These are phyloP conservation scores for Cyclospora cayetanensis DNA, from an alignment of 169 alveolate species.

Conservation along the genomic window DNA sequence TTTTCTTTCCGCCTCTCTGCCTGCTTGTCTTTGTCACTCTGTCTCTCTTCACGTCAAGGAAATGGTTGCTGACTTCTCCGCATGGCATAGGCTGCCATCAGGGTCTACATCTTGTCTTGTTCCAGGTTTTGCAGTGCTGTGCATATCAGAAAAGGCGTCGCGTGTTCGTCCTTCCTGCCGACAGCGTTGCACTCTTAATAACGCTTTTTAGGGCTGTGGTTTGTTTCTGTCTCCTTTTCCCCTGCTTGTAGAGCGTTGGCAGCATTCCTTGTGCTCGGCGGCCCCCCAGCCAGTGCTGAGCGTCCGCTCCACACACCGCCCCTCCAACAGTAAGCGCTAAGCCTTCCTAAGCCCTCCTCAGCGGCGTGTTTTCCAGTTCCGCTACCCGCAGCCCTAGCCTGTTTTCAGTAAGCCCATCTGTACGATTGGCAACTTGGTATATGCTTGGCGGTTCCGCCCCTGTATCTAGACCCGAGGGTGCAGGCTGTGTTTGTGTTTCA, in stretches of 20 bases:
- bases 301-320: constrained; percentile 24
- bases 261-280: background rate
- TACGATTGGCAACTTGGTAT: too few species aligned
- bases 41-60: too few species aligned
- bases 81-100: too few species aligned
- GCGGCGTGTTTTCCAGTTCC: background rate
- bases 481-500: background rate
- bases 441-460: background rate
- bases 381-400: background rate
- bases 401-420: too few species aligned
- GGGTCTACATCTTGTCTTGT: too few species aligned
- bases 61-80: too few species aligned
- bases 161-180: too few species aligned
- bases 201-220: background rate
- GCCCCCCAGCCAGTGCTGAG: constrained; percentile 21
- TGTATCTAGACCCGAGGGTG: background rate
- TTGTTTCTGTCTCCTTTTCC: background rate
- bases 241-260: constrained; percentile 50
- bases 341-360: background rate
- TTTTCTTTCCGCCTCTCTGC: too few species aligned
- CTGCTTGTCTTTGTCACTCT: too few species aligned
- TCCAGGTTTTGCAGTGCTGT: too few species aligned
- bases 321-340: constrained; percentile 15
- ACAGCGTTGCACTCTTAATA: background rate
- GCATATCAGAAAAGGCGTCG: too few species aligned